Evolutionary conservation across 208 protist species (phyloP).

Genomic region (Borovskyia barvae): DNA sequence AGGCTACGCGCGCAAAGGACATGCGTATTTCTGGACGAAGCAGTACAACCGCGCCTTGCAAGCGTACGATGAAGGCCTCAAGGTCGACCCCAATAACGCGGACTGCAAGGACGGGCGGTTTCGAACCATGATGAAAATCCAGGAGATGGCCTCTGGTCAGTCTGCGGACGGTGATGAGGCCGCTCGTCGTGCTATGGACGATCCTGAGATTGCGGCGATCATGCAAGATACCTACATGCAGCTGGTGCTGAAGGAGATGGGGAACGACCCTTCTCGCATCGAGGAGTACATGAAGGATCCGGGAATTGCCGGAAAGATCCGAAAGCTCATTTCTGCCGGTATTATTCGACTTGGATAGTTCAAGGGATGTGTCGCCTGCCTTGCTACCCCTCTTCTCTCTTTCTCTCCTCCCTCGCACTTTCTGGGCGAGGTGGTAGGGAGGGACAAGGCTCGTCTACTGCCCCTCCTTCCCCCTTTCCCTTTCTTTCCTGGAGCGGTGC

Average conservation of each 20-base stretch:
- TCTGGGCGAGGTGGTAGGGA: too few relatives aligned
- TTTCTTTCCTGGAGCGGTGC: not conserved
- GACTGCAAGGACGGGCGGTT: constrained; percentile 88
- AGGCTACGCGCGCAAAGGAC: constrained; percentile 87
- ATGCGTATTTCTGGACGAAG: constrained; percentile 94
- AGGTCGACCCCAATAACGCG: constrained; percentile 89
- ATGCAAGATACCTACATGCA: constrained; percentile 93
- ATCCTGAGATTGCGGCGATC: constrained; percentile 95
- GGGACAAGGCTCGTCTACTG: not conserved
- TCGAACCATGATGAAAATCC: constrained; percentile 91
- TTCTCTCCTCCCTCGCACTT: too few relatives aligned
- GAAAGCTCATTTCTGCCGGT: constrained; percentile 95
- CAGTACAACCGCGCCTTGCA: constrained; percentile 96
- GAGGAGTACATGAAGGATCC: constrained; percentile 94
- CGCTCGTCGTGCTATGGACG: constrained; percentile 87
- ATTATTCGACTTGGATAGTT: constrained; percentile 90
- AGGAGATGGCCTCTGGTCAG: constrained; percentile 86
- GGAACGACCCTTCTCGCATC: constrained; percentile 84
- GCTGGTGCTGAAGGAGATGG: constrained; percentile 89
- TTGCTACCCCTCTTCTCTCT: too few relatives aligned
- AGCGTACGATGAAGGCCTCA: constrained; percentile 94
- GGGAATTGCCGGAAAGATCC: constrained; percentile 89
- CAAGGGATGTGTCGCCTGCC: not conserved
- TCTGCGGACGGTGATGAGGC: constrained; percentile 85
- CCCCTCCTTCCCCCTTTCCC: not conserved